phyloP scores from a whole-genome alignment of 805 yeast species.

The Myxozyma geophila region DNA sequence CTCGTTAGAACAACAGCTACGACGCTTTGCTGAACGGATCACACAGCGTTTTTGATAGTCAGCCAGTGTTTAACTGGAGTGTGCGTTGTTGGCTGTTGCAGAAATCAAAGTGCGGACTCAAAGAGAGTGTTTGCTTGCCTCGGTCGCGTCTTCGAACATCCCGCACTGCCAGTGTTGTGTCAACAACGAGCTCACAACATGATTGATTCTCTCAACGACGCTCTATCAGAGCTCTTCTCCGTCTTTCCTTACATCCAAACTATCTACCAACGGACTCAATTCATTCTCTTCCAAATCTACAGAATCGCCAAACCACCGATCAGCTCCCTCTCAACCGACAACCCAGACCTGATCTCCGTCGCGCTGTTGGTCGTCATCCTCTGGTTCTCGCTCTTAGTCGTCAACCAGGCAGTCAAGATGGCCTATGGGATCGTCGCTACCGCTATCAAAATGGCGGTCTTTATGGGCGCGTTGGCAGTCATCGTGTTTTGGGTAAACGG shows the following conservation, averaged over 20 bases:
- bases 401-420: slow-evolving; percentile 33
- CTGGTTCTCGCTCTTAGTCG: slow-evolving; percentile 35
- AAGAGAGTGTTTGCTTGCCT: too few relatives aligned
- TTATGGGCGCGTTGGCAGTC: slow-evolving; percentile 17
- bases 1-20: too few relatives aligned
- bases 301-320: slow-evolving; percentile 17
- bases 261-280: background rate
- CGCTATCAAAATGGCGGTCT: slow-evolving; percentile 22
- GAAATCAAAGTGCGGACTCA: too few relatives aligned
- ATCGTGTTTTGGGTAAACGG: slow-evolving; percentile 20
- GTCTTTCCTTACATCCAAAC: slow-evolving; percentile 1
- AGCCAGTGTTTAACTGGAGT: too few relatives aligned
- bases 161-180: background rate
- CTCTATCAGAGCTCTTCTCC: background rate
- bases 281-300: slow-evolving; percentile 10
- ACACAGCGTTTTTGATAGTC: too few relatives aligned
- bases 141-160: too few relatives aligned
- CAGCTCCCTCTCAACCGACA: slow-evolving; percentile 20
- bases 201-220: slow-evolving; percentile 1
- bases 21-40: too few relatives aligned
- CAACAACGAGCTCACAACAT: background rate
- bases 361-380: slow-evolving; percentile 30
- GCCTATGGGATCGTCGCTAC: slow-evolving; percentile 31
- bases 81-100: too few relatives aligned
- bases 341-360: slow-evolving; percentile 32